Conservation (phyloP, 495 filamentous ascomycete species). For the Sordaria brevicollis region DNA sequence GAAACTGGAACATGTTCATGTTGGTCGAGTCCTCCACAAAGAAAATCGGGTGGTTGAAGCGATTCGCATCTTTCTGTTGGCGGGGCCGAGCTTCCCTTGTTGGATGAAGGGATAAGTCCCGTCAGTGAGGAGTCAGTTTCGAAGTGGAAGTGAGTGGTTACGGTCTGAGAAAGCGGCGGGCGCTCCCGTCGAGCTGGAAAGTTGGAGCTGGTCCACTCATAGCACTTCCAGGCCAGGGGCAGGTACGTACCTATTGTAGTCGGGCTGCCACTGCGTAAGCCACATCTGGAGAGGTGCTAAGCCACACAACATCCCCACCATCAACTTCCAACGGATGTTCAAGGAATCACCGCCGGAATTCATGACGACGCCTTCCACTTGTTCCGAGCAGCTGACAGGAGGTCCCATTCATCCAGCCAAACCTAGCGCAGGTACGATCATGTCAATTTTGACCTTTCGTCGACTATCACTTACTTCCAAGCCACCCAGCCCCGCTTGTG, state of each 20-base stretch:
- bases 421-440: background rate
- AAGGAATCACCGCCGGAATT: background rate
- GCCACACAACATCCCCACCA: background rate
- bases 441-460: background rate
- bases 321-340: background rate
- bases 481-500: background rate
- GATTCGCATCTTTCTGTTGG: background rate
- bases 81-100: background rate
- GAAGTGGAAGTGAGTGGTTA: background rate
- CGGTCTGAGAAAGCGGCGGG: background rate
- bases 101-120: background rate
- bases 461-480: background rate
- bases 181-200: background rate
- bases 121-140: background rate
- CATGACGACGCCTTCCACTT: background rate
- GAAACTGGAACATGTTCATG: background rate
- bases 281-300: background rate
- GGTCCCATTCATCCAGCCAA: background rate
- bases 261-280: background rate
- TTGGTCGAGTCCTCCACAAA: background rate
- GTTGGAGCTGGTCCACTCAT: conserved; percentile 4
- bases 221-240: conserved; percentile 2
- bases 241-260: background rate
- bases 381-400: too few species aligned
- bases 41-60: conserved; percentile 15